Percentiles rank a stretch among this genome's conserved stretches.
These are phyloP conservation scores for Passalora sequoiae DNA, from an alignment of 2,329 filamentous ascomycete genomes.

Conservation along the genomic window DNA sequence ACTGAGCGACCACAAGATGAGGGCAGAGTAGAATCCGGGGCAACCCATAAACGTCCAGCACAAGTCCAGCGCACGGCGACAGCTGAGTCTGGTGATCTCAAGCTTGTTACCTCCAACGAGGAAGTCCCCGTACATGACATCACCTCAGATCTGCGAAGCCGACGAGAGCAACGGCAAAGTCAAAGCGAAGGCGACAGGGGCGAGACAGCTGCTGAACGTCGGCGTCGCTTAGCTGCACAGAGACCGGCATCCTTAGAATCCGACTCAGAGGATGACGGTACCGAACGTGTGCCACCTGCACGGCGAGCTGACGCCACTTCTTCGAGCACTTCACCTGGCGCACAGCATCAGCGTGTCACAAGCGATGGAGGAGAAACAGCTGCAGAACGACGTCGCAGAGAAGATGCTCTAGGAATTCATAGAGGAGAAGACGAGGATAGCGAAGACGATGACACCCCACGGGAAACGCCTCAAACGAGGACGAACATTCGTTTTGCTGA, in stretches of 20 bases:
- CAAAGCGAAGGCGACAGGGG: conserved; percentile 11
- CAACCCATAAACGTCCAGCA: conserved; percentile 5
- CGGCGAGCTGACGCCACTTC: conserved; percentile 2
- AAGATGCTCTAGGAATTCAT: conserved; percentile 64
- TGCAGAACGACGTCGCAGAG: conserved; percentile 66
- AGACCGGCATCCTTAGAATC: conserved; percentile 25
- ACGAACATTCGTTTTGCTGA: conserved; percentile 29
- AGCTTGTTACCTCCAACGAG: conserved; percentile 43
- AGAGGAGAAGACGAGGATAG: conserved; percentile 44
- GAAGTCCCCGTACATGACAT: conserved; percentile 48
- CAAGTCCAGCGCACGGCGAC: conserved; percentile 37
- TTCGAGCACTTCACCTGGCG: conserved; percentile 9
- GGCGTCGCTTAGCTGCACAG: conserved; percentile 38
- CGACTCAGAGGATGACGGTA: conserved; percentile 38
- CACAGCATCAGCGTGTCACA: conserved; percentile 14
- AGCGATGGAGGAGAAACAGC: conserved; percentile 58
- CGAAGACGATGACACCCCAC: conserved; percentile 41
- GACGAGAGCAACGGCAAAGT: conserved; percentile 9
- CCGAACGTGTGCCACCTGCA: conserved; percentile 34
- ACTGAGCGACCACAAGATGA: conserved; percentile 23
- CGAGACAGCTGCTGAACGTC: conserved; percentile 40
- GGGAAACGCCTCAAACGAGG: conserved; percentile 8
- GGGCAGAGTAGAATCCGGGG: neutral
- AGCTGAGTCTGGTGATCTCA: conserved; percentile 39
- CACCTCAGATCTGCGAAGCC: conserved; percentile 25